These are phyloP conservation scores for Mucor plumbeus DNA, from an alignment of 371 early-diverging fungal genomes.

Conservation along the genomic window DNA sequence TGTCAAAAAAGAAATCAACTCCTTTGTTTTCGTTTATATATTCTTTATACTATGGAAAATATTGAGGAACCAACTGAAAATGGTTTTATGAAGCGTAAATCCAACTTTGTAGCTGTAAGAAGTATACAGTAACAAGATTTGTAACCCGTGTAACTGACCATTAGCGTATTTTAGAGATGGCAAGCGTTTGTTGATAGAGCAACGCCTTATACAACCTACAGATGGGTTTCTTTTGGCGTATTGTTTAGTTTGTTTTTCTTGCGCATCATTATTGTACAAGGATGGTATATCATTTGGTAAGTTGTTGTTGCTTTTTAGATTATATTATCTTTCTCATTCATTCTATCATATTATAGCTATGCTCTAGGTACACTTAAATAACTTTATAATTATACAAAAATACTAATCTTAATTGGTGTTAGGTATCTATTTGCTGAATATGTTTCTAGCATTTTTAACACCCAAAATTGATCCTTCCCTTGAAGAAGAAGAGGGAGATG, in stretches of 20 bases:
- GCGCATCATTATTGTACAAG: not conserved
- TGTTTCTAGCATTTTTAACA: constrained; percentile 2
- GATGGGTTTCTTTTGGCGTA: not conserved
- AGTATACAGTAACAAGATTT: not conserved
- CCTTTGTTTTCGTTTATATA: not conserved
- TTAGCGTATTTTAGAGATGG: not conserved
- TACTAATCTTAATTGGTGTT: not conserved
- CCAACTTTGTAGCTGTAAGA: constrained; percentile 1
- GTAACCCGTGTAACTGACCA: not conserved
- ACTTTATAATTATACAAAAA: not conserved
- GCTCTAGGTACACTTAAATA: not conserved
- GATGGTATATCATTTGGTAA: constrained; percentile 1
- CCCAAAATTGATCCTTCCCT: not conserved
- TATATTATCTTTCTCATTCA: not conserved
- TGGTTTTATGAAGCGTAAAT: constrained; percentile 2
- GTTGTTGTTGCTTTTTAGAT: not conserved
- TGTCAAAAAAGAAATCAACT: not conserved
- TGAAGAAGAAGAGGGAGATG: not conserved
- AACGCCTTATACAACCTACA: not conserved
- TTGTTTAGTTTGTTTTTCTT: not conserved
- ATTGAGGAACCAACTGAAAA: not conserved
- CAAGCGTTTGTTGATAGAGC: constrained; percentile 1
- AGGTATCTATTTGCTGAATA: constrained; percentile 1
- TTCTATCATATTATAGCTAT: not conserved
- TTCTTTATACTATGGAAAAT: not conserved